Conservation (phyloP, 805 yeast genomes). For the Diddensiella caesifluorescens region DNA sequence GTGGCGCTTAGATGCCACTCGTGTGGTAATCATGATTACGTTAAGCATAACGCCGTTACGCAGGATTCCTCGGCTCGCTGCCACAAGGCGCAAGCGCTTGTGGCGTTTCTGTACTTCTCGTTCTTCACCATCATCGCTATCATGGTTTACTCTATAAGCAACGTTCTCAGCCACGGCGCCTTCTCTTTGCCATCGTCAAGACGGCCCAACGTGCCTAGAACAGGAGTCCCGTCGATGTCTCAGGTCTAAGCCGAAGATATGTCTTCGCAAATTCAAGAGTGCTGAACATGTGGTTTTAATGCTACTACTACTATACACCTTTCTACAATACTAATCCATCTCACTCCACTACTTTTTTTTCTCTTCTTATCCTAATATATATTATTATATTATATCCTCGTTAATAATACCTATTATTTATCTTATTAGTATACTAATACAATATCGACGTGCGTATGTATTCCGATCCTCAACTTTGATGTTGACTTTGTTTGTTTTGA, state of each 20-base stretch:
- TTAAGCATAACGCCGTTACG: conserved; percentile 59
- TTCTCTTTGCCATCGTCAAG: conserved; percentile 48
- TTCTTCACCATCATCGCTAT: conserved; percentile 70
- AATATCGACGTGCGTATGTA: no score
- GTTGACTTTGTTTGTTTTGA: no score
- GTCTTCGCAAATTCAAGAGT: no score
- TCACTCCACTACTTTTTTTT: no score
- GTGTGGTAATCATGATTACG: conserved; percentile 63
- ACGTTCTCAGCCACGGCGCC: conserved; percentile 52
- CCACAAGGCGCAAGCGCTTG: conserved; percentile 88
- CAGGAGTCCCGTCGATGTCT: conserved; percentile 86
- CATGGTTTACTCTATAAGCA: conserved; percentile 43
- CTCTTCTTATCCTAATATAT: not conserved
- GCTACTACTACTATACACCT: no score
- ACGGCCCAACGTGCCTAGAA: conserved; percentile 50
- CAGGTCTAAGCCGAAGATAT: conserved; percentile 84
- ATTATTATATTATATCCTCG: not conserved
- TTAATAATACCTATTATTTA: no score
- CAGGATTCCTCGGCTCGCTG: conserved; percentile 83
- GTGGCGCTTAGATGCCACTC: conserved; percentile 84
- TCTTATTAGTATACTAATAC: no score
- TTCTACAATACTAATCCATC: no score
- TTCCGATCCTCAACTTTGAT: no score
- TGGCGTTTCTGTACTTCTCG: conserved; percentile 78
- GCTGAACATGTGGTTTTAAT: no score